Evolutionary conservation across 768 basidiomycete genomes (phyloP), one percentile per base, ranked within the genome.

Genomic region (Naganishia friedmannii): DNA sequence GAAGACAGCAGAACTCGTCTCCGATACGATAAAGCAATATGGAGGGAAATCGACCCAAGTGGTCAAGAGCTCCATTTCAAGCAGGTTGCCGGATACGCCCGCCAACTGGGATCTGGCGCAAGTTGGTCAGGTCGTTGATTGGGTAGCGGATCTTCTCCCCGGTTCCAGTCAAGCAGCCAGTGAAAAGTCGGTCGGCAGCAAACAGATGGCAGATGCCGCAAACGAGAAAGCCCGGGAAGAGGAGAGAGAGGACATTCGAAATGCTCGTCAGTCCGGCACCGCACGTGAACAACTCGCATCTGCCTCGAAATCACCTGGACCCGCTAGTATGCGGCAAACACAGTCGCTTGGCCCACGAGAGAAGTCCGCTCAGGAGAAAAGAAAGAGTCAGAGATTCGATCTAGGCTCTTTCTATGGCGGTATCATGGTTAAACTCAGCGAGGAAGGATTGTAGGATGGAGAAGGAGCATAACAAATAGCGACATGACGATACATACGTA

Each of bases 361-460:
- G 46, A 39, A 66, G 46, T 65, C 65, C n/a, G 48, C 26, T 5
- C 58, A 72, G 28, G 74, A 73, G 60, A 72, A 58, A 53, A 75
- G 53, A 70, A 74, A 72, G 70, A 74, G 72, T 70, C 74, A 72
- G 74, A 89, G 89, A 82, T 86, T 86, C 75, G 90, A 93, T 77
- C 81, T 97, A 77, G 93, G 94, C 78, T 83, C 88, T 75, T 91
- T 99, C 81, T 95, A 95, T 79, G 85, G 96, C 39, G 91, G 93
- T 7, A 80, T 98, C 54, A 87, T 90, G 73, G 86, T 90, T 80
- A 95, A 92, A 82, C 81, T 99, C 82, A 92, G 93, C 74, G 90
- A 97, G 69, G 92, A 96, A 78, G 95, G 95, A 37, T 29, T 63
- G 39, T 63, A 63, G 42, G 1, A 19, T 4, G 23, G 21, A 45